A percentile compares a stretch with the other conserved stretches of the same genome.
Conservation (phyloP, 345 rosid species). For the Reutealis trisperma region DNA sequence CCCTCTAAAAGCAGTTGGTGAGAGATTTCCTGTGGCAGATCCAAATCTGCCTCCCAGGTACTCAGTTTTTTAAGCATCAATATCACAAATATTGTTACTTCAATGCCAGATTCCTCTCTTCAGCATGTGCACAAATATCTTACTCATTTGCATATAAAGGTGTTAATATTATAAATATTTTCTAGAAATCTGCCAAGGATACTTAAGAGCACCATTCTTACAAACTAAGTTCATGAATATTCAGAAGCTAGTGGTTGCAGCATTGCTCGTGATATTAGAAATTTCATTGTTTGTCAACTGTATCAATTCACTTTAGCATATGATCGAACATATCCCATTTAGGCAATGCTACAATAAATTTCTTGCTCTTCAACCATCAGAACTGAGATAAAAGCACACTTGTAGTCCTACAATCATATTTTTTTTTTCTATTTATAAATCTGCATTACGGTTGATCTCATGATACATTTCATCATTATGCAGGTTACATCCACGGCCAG, state of each 20-base stretch:
- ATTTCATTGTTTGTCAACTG: no score
- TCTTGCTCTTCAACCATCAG: no score
- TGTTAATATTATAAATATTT: not conserved
- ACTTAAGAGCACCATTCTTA: no score
- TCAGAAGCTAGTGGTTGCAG: not conserved
- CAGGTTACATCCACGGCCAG: conserved; percentile 88
- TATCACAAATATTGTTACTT: not conserved
- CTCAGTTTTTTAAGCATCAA: not conserved
- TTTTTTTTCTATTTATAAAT: not conserved
- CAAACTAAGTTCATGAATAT: not conserved
- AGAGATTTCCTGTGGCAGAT: conserved; percentile 89
- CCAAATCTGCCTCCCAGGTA: conserved; percentile 83
- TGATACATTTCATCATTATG: conserved; percentile 6
- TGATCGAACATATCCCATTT: no score
- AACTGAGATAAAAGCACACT: no score
- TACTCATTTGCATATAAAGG: not conserved
- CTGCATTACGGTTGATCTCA: not conserved
- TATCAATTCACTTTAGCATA: no score
- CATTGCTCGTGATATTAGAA: not conserved
- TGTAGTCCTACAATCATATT: no score
- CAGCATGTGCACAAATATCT: not conserved
- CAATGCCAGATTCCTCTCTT: not conserved
- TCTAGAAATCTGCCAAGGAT: no score
- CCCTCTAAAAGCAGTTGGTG: conserved; percentile 69
- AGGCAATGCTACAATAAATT: no score